A percentile compares a stretch with the other conserved stretches of the same genome.
Evolutionary conservation across 306 rosid species (phyloP).

Genomic region (Delonix regia): DNA sequence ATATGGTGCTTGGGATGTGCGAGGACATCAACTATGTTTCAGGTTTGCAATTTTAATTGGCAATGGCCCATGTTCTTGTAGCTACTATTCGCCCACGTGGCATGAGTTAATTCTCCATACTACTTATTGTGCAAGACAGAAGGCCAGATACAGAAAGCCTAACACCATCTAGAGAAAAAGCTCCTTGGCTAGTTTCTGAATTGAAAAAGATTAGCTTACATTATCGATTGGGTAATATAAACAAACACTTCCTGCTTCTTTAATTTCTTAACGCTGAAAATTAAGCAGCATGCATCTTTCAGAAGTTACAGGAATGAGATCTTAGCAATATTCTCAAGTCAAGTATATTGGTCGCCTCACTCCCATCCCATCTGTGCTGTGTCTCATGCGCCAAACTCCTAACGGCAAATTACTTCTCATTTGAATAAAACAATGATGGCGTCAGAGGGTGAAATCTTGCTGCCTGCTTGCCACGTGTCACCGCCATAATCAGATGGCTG

Average conservation of each 20-base stretch:
- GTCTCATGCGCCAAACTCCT: conserved; percentile 17
- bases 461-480: conserved; percentile 34
- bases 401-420: neutral
- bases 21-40: conserved; percentile 5
- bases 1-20: conserved; percentile 11
- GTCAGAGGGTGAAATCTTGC: conserved; percentile 9
- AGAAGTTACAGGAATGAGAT: neutral
- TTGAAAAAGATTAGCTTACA: neutral
- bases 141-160: neutral
- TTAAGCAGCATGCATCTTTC: neutral
- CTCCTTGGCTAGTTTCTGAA: neutral
- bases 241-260: neutral
- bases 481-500: neutral
- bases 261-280: conserved; percentile 5
- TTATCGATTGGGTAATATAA: neutral
- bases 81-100: conserved; percentile 39
- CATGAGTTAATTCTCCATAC: conserved; percentile 15
- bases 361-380: neutral
- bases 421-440: conserved; percentile 31
- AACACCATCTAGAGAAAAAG: neutral
- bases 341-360: neutral
- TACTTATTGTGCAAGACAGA: neutral
- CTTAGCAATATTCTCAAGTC: neutral
- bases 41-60: neutral
- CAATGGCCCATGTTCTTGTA: conserved; percentile 29